Evolutionary conservation across 495 filamentous ascomycete species (phyloP).

Genomic region (Thermochaetoides thermophila): DNA sequence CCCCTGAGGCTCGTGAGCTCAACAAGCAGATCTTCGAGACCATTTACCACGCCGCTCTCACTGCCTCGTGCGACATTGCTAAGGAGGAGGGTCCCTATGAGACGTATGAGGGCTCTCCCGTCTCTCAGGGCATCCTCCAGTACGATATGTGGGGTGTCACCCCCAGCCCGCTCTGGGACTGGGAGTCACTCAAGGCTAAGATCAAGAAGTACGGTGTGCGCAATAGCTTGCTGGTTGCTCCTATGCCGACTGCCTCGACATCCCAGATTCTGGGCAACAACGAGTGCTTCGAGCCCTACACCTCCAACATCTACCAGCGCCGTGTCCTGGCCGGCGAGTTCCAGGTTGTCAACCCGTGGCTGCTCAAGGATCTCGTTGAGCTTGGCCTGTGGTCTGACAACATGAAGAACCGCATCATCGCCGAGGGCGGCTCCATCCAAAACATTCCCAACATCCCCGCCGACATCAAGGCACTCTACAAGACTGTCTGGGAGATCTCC

Average conservation of each 20-base stretch:
- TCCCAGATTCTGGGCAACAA: slow-evolving; percentile 97
- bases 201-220: slow-evolving; percentile 85
- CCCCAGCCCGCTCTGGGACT: slow-evolving; percentile 92
- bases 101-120: slow-evolving; percentile 84
- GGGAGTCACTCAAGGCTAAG: slow-evolving; percentile 73
- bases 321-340: slow-evolving; percentile 97
- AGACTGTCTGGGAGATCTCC: slow-evolving; percentile 99
- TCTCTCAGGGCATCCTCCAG: slow-evolving; percentile 89
- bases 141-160: slow-evolving; percentile 98
- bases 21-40: slow-evolving; percentile 99
- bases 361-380: slow-evolving; percentile 94
- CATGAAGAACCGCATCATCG: slow-evolving; percentile 99
- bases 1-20: slow-evolving; percentile 75
- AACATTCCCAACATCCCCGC: slow-evolving; percentile 90
- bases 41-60: slow-evolving; percentile 92
- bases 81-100: slow-evolving; percentile 70
- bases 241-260: slow-evolving; percentile 94
- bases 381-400: slow-evolving; percentile 97
- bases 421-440: slow-evolving; percentile 89
- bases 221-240: slow-evolving; percentile 87
- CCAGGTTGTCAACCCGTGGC: slow-evolving; percentile 98
- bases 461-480: slow-evolving; percentile 94
- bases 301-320: slow-evolving; percentile 97
- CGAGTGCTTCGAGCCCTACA: slow-evolving; percentile 99
- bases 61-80: slow-evolving; percentile 73